Percentiles rank a stretch among this genome's conserved stretches.
These are phyloP conservation scores for Pseudogymnoascus sp. DNA, from an alignment of 2,329 filamentous ascomycete genomes.

Conservation along the genomic window DNA sequence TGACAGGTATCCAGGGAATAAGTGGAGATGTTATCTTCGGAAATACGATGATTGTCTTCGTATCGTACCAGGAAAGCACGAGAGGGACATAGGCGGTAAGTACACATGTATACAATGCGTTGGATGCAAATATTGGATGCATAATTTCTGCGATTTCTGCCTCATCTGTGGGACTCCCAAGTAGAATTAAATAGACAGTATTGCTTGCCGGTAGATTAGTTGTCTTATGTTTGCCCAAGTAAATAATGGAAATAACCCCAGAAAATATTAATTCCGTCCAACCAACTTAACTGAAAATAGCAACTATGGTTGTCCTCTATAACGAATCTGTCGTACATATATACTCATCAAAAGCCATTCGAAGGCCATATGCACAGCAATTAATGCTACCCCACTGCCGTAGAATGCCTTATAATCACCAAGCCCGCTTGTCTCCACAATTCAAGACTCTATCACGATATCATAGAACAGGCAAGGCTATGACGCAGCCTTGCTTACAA, in stretches of 20 bases:
- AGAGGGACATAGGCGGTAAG: not conserved
- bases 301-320: not conserved
- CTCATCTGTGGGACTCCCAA: not conserved
- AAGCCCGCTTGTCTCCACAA: constrained; percentile 2
- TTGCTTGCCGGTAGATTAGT: not conserved
- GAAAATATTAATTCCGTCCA: not conserved
- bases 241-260: not conserved
- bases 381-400: not conserved
- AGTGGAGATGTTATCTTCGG: not conserved
- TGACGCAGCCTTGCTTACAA: constrained; percentile 9
- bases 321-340: not conserved
- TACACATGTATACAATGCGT: not conserved
- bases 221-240: not conserved
- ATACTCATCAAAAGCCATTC: not conserved
- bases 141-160: not conserved
- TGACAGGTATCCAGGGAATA: not conserved
- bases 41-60: not conserved
- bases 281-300: not conserved
- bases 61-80: not conserved
- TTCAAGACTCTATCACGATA: constrained; percentile 3
- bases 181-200: not conserved
- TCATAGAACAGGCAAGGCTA: constrained; percentile 2
- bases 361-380: not conserved
- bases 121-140: not conserved
- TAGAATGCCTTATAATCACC: not conserved